Conservation (phyloP, 805 yeast genomes). For the Metschnikowia vanudenii region DNA sequence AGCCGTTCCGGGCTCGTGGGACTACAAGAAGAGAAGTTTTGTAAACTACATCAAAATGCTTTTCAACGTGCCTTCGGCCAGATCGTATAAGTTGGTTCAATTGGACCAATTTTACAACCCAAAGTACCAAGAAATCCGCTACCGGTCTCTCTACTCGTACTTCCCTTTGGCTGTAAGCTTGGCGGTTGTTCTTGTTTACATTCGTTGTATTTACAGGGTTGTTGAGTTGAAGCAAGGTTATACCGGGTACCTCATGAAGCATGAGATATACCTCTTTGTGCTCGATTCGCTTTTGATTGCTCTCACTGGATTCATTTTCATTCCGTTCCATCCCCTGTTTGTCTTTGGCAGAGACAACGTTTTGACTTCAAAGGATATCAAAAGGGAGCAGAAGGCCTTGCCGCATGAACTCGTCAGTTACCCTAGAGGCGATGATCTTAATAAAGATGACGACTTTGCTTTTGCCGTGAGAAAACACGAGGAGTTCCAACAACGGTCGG, state of each 20-base stretch:
- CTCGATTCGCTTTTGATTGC: constrained; percentile 42
- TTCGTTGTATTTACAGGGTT: constrained; percentile 40
- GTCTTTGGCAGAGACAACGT: constrained; percentile 30
- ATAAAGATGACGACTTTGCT: neutral
- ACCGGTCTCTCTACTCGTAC: constrained; percentile 26
- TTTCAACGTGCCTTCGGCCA: constrained; percentile 20
- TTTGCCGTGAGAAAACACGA: neutral
- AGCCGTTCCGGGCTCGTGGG: constrained; percentile 12
- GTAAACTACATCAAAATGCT: constrained; percentile 30
- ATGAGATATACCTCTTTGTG: constrained; percentile 37
- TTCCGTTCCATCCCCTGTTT: constrained; percentile 41
- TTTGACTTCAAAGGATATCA: constrained; percentile 13
- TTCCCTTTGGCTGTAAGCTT: constrained; percentile 35
- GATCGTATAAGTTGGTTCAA: constrained; percentile 21
- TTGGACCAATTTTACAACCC: constrained; percentile 34
- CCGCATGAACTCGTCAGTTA: neutral
- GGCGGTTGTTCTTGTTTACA: constrained; percentile 35
- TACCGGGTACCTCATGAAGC: constrained; percentile 34
- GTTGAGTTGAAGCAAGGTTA: constrained; percentile 43
- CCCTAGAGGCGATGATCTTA: neutral
- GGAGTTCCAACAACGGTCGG: neutral
- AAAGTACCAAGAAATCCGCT: constrained; percentile 25
- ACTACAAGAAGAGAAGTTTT: constrained; percentile 12
- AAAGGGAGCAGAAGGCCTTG: neutral
- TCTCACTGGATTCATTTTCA: constrained; percentile 32